A percentile compares a stretch with the other conserved stretches of the same genome.
Evolutionary conservation across 2,329 filamentous ascomycete species (phyloP).

Genomic region (Bipolaris oryzae): DNA sequence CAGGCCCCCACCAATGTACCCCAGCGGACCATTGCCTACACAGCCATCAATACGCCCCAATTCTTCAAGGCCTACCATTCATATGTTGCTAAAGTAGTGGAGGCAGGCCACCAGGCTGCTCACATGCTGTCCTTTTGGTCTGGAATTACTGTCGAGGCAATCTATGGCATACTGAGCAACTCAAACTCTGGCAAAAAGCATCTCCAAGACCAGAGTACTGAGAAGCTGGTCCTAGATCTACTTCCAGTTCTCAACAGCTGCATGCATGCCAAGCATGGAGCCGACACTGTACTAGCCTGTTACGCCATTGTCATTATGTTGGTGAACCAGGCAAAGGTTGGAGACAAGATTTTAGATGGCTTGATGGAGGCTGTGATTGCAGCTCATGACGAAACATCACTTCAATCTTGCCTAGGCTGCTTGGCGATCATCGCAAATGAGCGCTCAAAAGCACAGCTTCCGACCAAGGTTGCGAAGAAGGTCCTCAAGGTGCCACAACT

Average conservation of each 20-base stretch:
- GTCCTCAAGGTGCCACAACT: slow-evolving; percentile 69
- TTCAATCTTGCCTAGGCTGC: slow-evolving; percentile 76
- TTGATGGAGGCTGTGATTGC: slow-evolving; percentile 87
- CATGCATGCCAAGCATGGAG: slow-evolving; percentile 73
- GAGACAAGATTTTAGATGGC: slow-evolving; percentile 78
- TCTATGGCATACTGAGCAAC: slow-evolving; percentile 80
- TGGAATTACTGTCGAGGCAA: slow-evolving; percentile 81
- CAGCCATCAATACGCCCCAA: slow-evolving; percentile 75
- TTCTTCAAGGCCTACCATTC: slow-evolving; percentile 79
- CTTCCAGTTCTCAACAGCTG: slow-evolving; percentile 76
- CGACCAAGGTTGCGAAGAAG: slow-evolving; percentile 71
- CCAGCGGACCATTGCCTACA: slow-evolving; percentile 80
- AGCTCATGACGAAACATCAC: slow-evolving; percentile 76
- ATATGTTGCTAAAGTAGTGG: slow-evolving; percentile 77
- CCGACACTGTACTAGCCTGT: slow-evolving; percentile 81
- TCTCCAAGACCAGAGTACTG: slow-evolving; percentile 79
- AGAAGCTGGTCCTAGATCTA: slow-evolving; percentile 73
- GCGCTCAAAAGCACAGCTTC: slow-evolving; percentile 71
- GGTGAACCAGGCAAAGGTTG: slow-evolving; percentile 78
- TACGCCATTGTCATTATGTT: slow-evolving; percentile 92
- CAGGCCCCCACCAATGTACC: slow-evolving; percentile 77
- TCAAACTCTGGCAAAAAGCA: slow-evolving; percentile 75
- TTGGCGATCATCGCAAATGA: slow-evolving; percentile 82
- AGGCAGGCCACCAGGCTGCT: slow-evolving; percentile 74
- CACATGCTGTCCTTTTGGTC: slow-evolving; percentile 89